Conservation (phyloP, 495 filamentous ascomycete species). For the Neurospora sublineolata region DNA sequence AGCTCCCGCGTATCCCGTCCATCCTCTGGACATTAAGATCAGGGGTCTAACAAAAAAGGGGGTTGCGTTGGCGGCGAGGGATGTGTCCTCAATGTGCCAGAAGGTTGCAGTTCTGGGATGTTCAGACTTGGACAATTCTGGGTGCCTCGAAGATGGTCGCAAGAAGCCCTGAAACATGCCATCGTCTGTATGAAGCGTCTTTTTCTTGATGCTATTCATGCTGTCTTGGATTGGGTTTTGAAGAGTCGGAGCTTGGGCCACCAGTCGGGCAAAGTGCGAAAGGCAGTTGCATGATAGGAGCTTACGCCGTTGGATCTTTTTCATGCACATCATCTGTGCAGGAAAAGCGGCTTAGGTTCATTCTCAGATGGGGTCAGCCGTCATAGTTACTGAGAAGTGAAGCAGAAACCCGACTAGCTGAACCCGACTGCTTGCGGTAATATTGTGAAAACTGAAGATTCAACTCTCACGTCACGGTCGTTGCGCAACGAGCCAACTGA, state of each 20-base stretch:
- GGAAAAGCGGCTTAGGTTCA: background rate
- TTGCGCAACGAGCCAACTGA: background rate
- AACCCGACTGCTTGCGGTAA: background rate
- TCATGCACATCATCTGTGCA: background rate
- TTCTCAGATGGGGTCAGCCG: background rate
- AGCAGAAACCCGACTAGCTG: background rate
- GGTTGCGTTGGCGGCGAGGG: background rate
- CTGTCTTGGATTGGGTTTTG: background rate
- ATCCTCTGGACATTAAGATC: background rate
- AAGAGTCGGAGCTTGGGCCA: background rate
- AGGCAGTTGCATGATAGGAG: background rate
- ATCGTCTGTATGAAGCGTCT: background rate
- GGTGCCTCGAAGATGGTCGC: background rate
- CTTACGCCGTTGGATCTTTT: background rate
- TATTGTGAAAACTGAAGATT: background rate
- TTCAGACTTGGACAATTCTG: background rate
- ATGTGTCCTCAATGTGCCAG: background rate
- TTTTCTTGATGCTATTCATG: background rate
- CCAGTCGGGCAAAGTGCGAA: background rate
- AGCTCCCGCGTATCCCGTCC: background rate
- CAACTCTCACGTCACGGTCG: background rate
- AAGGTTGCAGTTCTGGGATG: background rate
- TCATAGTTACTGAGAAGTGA: background rate
- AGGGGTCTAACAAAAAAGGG: background rate
- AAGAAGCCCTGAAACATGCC: background rate